Percentiles rank a stretch among this genome's conserved stretches.
These are phyloP conservation scores for Penicillium soppii DNA, from an alignment of 495 filamentous ascomycete species.

Conservation along the genomic window DNA sequence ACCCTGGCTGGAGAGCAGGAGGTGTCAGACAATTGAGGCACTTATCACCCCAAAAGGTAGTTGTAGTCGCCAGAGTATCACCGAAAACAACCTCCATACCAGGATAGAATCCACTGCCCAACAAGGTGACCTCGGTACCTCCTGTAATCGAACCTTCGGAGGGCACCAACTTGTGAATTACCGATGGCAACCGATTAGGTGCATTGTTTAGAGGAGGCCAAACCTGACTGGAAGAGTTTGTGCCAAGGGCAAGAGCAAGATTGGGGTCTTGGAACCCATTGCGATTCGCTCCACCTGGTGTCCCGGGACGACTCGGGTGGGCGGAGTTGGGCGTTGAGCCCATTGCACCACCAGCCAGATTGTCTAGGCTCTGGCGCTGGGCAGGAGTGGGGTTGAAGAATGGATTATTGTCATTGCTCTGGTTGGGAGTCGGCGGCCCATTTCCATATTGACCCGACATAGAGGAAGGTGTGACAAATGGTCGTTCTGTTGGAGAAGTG, in stretches of 20 bases:
- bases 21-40: slow-evolving; percentile 84
- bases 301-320: slow-evolving; percentile 52
- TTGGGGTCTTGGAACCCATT: slow-evolving; percentile 44
- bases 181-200: slow-evolving; percentile 48
- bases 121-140: slow-evolving; percentile 79
- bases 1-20: slow-evolving; percentile 64
- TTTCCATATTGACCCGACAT: slow-evolving; percentile 52
- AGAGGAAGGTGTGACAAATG: slow-evolving; percentile 47
- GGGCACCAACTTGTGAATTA: slow-evolving; percentile 77
- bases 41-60: slow-evolving; percentile 77
- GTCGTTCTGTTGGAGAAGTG: slow-evolving; percentile 45
- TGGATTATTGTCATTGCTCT: slow-evolving; percentile 51
- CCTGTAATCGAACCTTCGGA: slow-evolving; percentile 76
- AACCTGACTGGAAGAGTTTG: slow-evolving; percentile 33
- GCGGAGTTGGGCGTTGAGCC: slow-evolving; percentile 67
- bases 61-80: slow-evolving; percentile 70
- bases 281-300: slow-evolving; percentile 42
- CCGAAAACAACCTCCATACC: slow-evolving; percentile 88
- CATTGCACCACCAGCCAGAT: slow-evolving; percentile 53
- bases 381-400: slow-evolving; percentile 48
- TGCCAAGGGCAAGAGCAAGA: slow-evolving; percentile 30
- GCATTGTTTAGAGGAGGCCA: slow-evolving; percentile 44
- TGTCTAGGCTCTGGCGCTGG: slow-evolving; percentile 55
- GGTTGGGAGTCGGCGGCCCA: slow-evolving; percentile 62
- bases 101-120: slow-evolving; percentile 75